Conservation (phyloP, 169 alveolate genomes). For the Cyclospora cayetanensis region DNA sequence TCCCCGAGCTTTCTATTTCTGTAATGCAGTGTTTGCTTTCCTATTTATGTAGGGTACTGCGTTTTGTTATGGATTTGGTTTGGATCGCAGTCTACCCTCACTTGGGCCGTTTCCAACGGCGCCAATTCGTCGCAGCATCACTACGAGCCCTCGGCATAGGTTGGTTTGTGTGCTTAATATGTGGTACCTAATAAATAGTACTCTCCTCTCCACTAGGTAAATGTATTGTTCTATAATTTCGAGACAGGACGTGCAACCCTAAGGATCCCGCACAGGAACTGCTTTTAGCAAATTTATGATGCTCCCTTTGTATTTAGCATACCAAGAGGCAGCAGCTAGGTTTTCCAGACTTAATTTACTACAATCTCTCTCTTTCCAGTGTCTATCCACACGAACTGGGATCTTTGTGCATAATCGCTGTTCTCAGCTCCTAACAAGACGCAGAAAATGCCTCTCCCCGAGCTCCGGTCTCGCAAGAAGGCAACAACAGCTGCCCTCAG, state of each 20-base stretch:
- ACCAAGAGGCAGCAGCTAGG: too few species aligned
- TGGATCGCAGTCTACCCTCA: not conserved
- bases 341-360: too few species aligned
- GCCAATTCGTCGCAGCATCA: conserved; percentile 7
- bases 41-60: not conserved
- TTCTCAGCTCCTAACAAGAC: conserved; percentile 20
- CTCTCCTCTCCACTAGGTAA: too few species aligned
- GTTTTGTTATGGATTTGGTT: not conserved
- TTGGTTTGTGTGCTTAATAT: too few species aligned
- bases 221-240: too few species aligned
- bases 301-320: too few species aligned
- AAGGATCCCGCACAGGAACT: too few species aligned
- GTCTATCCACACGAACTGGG: too few species aligned
- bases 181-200: too few species aligned
- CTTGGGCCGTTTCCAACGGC: conserved; percentile 44
- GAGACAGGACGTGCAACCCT: too few species aligned
- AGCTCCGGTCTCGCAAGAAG: conserved; percentile 1
- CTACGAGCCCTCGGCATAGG: conserved; percentile 27
- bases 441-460: conserved; percentile 46
- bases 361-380: too few species aligned
- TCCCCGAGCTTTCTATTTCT: not conserved
- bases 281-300: too few species aligned
- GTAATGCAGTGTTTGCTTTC: not conserved
- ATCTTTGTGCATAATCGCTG: not conserved
- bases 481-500: not conserved